These are phyloP conservation scores for Colletotrichum phormii DNA, from an alignment of 2,329 filamentous ascomycete genomes.

Conservation along the genomic window DNA sequence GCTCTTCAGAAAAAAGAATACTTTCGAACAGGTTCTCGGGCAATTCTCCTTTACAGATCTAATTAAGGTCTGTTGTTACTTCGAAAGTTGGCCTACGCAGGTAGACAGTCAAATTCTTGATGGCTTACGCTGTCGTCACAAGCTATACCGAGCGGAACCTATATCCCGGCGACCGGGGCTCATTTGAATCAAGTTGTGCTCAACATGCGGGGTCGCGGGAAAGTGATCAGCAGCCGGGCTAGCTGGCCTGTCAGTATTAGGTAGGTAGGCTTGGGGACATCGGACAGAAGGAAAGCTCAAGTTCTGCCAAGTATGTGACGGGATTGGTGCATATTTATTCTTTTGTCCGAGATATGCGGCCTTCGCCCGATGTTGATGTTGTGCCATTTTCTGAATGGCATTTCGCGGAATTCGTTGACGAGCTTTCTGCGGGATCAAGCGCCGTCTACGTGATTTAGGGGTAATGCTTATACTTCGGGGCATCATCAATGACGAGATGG, in stretches of 20 bases:
- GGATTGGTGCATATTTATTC: not conserved
- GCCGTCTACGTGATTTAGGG: not conserved
- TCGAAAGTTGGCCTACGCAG: not conserved
- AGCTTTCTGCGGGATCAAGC: not conserved
- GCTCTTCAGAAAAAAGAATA: too few species aligned
- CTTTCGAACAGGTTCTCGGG: too few species aligned
- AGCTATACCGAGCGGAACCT: not conserved
- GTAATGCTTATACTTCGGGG: not conserved
- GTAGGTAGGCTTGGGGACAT: not conserved
- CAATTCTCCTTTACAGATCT: too few species aligned
- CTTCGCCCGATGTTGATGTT: not conserved
- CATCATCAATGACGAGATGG: not conserved
- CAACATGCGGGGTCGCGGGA: not conserved
- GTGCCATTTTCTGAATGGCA: not conserved
- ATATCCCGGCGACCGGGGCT: not conserved
- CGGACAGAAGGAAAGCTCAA: not conserved
- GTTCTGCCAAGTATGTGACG: not conserved
- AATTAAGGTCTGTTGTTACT: too few species aligned
- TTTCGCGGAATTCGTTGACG: not conserved
- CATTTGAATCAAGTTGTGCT: not conserved
- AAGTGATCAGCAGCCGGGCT: not conserved
- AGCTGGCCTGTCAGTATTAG: not conserved
- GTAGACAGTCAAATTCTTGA: not conserved
- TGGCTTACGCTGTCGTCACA: not conserved
- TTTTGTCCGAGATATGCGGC: not conserved